phyloP scores from a whole-genome alignment of 73 alveolate genomes.

The Paramecium biaurelia region DNA sequence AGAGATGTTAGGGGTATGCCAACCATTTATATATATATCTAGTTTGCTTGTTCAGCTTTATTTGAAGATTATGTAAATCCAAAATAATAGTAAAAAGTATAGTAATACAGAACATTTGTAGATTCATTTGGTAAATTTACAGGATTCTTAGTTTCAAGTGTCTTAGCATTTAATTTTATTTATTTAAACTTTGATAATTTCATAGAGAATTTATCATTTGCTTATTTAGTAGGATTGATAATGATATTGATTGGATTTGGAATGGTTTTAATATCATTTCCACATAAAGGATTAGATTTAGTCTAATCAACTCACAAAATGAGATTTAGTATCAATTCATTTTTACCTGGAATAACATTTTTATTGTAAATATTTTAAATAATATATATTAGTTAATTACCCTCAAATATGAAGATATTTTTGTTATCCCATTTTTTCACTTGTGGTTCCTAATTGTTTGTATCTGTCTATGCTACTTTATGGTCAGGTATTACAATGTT shows the following conservation, averaged over 20 bases:
- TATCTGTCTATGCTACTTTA: constrained; percentile 10
- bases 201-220: constrained; percentile 14
- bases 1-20: constrained; percentile 4
- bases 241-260: constrained; percentile 46
- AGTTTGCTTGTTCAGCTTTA: constrained; percentile 24
- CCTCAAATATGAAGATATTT: not conserved
- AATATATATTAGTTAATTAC: not conserved
- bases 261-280: constrained; percentile 26
- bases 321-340: not conserved
- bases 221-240: constrained; percentile 13
- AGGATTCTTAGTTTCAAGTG: constrained; percentile 26
- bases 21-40: not conserved
- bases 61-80: constrained; percentile 34
- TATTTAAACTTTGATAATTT: constrained; percentile 27
- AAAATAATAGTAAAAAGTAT: not conserved
- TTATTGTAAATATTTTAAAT: not conserved
- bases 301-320: not conserved
- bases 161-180: constrained; percentile 12
- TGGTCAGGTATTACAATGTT: constrained; percentile 39
- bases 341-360: constrained; percentile 31
- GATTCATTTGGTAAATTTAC: constrained; percentile 44
- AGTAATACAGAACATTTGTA: not conserved
- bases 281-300: not conserved
- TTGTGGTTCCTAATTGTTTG: constrained; percentile 27
- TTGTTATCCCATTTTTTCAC: constrained; percentile 9